Evolutionary conservation across 208 protist genomes (phyloP), one percentile per base, ranked within the genome.

Genomic region (Trypanosoma congolense): DNA sequence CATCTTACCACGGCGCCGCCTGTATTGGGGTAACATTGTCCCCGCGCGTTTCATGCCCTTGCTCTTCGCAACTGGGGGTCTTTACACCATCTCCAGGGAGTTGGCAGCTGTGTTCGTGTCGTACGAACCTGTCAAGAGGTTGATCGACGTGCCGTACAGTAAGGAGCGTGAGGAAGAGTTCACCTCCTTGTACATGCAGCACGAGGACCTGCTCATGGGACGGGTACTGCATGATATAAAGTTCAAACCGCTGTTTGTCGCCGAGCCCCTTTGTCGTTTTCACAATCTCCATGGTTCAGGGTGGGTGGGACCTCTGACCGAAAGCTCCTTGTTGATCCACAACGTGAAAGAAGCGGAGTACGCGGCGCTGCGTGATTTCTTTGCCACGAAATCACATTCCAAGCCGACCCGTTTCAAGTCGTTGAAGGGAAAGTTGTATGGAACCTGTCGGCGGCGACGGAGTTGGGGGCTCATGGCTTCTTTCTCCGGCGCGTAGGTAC

Each of bases 121-220:
- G 14, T 62, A 45, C 26, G 46, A 62, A 18, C 44, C 31, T 8
- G 2, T 62, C 12, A 9, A 31, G 0, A 22, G 24, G n/a, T 8
- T 62, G 6, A 14, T 62, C 9, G 26, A 51, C 16, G 14, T 31
- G n/a, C 56, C 56, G 21, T 42, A 31, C 30, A 33, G 19, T 12
- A 36, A 33, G 40, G 45, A 42, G 10, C 1, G 4, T 4, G 18
- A 22, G 29, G 16, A 26, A 10, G 38, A 55, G 4, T 55, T 55
- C 28, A 41, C 28, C 0, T 25, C 6, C 5, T 21, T 48, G 16
- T 24, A 14, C 26, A 62, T 62, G 56, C 1, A 62, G 12, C 56
- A 62, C 38, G 59, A 65, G 30, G 49, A 65, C 53, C 9, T 48
- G 12, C 51, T 65, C 33, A 38, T 65, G 1, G 59, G 49, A 0